Evolutionary conservation across 805 yeast species (phyloP), one percentile per base, ranked within the genome.

Genomic region (Candida maris): DNA sequence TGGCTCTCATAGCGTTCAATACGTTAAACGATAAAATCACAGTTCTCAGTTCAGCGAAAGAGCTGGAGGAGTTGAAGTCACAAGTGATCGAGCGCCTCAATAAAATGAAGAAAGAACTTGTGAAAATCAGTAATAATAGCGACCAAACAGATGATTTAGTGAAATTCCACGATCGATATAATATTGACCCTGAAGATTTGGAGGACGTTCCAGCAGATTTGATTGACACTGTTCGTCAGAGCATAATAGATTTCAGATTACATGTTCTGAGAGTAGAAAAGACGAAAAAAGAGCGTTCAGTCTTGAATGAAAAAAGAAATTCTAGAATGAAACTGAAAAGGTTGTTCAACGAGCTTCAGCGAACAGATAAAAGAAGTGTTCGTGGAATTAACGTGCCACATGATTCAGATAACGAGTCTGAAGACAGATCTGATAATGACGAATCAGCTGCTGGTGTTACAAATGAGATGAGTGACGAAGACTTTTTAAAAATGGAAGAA

Each of bases 111-210:
- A 22, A 40, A 5, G 9, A 32, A 10, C 32, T 16, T 13, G 5
- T n/a, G 29, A 34, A 19, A 15, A 21, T 12, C 19, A 21, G 19
- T 13, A 27, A 4, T 12, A 26, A n/a, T 21, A 13, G 13, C 6
- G 38, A 16, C 8, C n/a, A 38, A 20, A 19, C 41, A 19, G 42
- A 42, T 16, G 31, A 52, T 51, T 12, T 45, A 14, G 26, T 34
- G 3, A 27, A 22, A 4, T 34, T 31, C 19, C 41, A 52, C 19
- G 41, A 43, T 9, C 45, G 44, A 3, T 79, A 80, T 51, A 66
- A 69, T 36, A 73, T 80, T 21, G 82, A 80, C 50, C 65, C 68
- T n/a, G 59, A 63, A 30, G 85, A 79, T 47, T 53, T 80, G 36
- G 59, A 67, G 10, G 85, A 76, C 44, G 71, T 79, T 4, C 84